Percentiles rank a stretch among this genome's conserved stretches.
Conservation (phyloP, 305 asterid species). For the Fraxinus albicans region DNA sequence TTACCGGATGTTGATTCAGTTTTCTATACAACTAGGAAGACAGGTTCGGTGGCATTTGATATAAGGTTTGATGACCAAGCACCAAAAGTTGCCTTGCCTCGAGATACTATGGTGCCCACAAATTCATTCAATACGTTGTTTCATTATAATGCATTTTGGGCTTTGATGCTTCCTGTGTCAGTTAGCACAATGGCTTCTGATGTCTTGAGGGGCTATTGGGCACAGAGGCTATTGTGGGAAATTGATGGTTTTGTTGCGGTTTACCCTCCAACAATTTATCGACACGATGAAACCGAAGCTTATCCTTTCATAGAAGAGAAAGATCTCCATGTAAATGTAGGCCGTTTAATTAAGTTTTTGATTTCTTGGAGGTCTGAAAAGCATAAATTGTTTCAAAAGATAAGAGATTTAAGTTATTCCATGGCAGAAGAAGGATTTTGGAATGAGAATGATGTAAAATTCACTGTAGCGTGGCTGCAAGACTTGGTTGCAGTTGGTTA, state of each 20-base stretch:
- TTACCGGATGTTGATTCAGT: constrained; percentile 79
- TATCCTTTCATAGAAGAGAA: constrained; percentile 73
- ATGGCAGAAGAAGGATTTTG: constrained; percentile 78
- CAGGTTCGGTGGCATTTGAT: constrained; percentile 50
- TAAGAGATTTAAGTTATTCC: constrained; percentile 57
- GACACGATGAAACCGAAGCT: constrained; percentile 49
- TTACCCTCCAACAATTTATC: constrained; percentile 70
- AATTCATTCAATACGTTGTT: constrained; percentile 72
- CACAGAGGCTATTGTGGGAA: constrained; percentile 78
- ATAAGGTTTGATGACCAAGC: constrained; percentile 65
- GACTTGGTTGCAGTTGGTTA: constrained; percentile 72
- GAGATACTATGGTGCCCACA: constrained; percentile 66
- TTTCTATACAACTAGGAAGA: constrained; percentile 71
- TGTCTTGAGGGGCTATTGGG: constrained; percentile 74
- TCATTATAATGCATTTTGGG: constrained; percentile 75
- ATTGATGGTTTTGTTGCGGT: constrained; percentile 65
- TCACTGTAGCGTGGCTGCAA: constrained; percentile 71
- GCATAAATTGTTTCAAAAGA: constrained; percentile 49
- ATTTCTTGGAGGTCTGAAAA: constrained; percentile 59
- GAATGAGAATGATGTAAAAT: constrained; percentile 69
- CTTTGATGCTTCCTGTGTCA: constrained; percentile 76
- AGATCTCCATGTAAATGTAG: constrained; percentile 77
- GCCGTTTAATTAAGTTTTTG: constrained; percentile 62
- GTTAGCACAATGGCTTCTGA: constrained; percentile 79
- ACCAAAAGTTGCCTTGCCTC: constrained; percentile 71